Evolutionary conservation across 2,329 filamentous ascomycete genomes (phyloP), one percentile per base, ranked within the genome.

Genomic region (Colletotrichum graminicola): DNA sequence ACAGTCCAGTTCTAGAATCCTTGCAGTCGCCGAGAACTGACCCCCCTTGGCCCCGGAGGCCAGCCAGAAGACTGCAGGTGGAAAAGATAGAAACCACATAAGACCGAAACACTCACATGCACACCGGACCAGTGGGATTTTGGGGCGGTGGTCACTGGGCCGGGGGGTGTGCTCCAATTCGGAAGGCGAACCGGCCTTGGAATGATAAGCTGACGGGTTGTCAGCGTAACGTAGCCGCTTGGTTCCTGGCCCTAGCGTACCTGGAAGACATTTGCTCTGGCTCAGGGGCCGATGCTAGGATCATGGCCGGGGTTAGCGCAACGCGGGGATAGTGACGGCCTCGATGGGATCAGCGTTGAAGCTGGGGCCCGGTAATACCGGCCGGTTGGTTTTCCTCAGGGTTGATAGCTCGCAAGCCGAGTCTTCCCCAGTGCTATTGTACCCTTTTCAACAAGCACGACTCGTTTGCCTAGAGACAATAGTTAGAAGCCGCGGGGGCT

Each of bases 51-150:
- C 54, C 54, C 64, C 47, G 36, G 16, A 18, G 16, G 26, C 21
- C 43, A 36, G 47, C 57, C 43, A 59, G 45, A 18, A 57, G 56
- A 56, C 12, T 11, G 45, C 41, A 32, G 55, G 68, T 63, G 52
- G 59, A 63, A 52, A 59, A 47, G 54, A 10, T 21, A 59, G 52
- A 59, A 71, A 63, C 59, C 67, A 49, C 59, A 54, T 61, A 45
- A 63, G 65, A 60, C 68, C 65, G 68, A 71, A 71, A 71, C 68
- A 60, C 68, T 47, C 60, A 60, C 68, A 60, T 68, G 68, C 68
- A 68, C 49, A 60, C 68, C 59, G 23, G 52, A 63, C 59, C 62
- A 57, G 68, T 63, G 59, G 64, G 54, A 63, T 52, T 60, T 59
- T 67, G 64, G 52, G 59, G 59, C 45, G 57, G 68, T 63, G 64